Conservation (phyloP, 345 rosid genomes). For the Eucalyptus erythrocorys region DNA sequence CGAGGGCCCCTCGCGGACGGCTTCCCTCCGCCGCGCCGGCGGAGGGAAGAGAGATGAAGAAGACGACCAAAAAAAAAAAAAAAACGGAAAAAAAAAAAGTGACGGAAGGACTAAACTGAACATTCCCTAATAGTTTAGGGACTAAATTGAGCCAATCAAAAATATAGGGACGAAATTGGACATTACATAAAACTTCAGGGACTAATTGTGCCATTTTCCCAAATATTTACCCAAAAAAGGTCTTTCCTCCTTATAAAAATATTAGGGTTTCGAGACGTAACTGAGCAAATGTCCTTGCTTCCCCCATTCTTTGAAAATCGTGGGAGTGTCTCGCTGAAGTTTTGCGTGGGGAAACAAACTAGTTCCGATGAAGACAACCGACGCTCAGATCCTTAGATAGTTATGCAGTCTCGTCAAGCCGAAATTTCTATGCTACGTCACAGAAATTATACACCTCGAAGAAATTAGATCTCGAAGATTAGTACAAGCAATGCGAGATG, state of each 20-base stretch:
- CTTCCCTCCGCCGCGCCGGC: too few relatives aligned
- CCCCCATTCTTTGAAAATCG: background rate
- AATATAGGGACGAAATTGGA: too few relatives aligned
- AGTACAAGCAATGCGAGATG: background rate
- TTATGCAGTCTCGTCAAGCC: background rate
- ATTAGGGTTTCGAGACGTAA: background rate
- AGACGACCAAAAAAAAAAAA: too few relatives aligned
- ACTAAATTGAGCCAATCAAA: too few relatives aligned
- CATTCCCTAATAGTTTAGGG: too few relatives aligned
- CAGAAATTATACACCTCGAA: background rate
- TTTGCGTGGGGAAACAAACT: background rate
- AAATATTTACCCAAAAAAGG: accelerated
- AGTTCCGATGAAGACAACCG: background rate
- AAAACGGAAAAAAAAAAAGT: too few relatives aligned
- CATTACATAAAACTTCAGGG: too few relatives aligned
- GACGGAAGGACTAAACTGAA: too few relatives aligned
- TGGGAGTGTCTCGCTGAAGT: background rate
- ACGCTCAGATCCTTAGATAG: background rate
- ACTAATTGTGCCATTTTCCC: too few relatives aligned
- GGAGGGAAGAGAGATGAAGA: too few relatives aligned
- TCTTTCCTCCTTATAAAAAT: background rate
- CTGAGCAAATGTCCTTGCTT: background rate
- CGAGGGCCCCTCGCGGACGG: too few relatives aligned
- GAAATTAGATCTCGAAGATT: background rate
- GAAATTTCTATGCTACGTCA: background rate